Percentiles rank a stretch among this genome's conserved stretches.
phyloP scores from a whole-genome alignment of 2,329 filamentous ascomycete genomes.

The Hypoxylon sp. region DNA sequence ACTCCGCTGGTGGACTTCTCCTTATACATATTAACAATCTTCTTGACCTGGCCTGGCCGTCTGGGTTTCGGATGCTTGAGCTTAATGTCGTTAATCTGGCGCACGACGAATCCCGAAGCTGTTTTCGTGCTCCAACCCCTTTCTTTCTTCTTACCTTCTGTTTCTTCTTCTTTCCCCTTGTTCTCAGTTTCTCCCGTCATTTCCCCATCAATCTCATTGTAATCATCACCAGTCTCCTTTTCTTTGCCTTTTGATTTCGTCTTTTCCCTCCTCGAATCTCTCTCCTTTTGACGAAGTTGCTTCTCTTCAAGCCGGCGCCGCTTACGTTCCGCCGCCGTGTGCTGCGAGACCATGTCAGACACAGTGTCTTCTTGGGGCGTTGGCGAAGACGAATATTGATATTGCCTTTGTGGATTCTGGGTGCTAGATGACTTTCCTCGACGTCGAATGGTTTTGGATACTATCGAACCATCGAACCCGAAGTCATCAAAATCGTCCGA shows the following conservation, averaged over 20 bases:
- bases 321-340: constrained; percentile 43
- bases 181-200: constrained; percentile 16
- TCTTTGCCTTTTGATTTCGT: constrained; percentile 35
- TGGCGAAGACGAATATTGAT: constrained; percentile 2
- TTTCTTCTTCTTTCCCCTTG: constrained; percentile 39
- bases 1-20: constrained; percentile 47
- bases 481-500: constrained; percentile 37
- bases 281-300: constrained; percentile 39
- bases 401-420: neutral
- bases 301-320: constrained; percentile 46
- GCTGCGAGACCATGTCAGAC: constrained; percentile 41
- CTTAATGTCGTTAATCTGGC: constrained; percentile 48
- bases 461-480: constrained; percentile 46
- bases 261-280: constrained; percentile 34
- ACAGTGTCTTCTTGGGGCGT: constrained; percentile 36
- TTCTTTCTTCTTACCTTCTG: constrained; percentile 36
- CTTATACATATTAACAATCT: constrained; percentile 53
- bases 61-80: constrained; percentile 49
- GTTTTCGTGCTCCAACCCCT: constrained; percentile 50
- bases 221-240: constrained; percentile 29
- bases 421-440: constrained; percentile 23
- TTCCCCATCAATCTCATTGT: neutral
- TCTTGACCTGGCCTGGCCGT: constrained; percentile 51
- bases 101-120: constrained; percentile 53
- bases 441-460: constrained; percentile 34